Evolutionary conservation across 2,329 filamentous ascomycete genomes (phyloP).

Genomic region (Trichoderma semiorbis): DNA sequence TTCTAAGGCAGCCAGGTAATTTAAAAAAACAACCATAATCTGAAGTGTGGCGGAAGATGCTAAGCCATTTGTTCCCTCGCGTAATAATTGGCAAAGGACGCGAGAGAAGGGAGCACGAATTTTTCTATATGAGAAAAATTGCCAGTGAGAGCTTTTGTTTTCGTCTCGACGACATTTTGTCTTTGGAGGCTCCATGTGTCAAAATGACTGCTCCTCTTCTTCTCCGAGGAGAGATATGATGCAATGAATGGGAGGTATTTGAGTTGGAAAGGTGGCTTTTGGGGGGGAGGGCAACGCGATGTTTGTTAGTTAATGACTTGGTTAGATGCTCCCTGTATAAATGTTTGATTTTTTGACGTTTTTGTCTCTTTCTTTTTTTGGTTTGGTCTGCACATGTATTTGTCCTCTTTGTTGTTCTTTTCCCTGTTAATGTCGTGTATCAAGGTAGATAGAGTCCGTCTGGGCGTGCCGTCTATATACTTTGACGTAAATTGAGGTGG

Average conservation of each 20-base stretch:
- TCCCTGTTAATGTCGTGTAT: neutral
- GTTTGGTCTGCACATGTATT: neutral
- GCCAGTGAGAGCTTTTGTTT: neutral
- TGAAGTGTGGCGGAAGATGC: neutral
- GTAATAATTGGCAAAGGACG: neutral
- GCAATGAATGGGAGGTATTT: neutral
- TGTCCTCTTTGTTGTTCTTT: neutral
- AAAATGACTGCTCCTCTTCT: neutral
- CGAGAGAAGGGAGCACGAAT: neutral
- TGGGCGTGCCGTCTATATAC: neutral
- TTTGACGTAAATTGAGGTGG: neutral
- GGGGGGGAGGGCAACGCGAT: slow-evolving; percentile 16
- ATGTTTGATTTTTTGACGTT: slow-evolving; percentile 15
- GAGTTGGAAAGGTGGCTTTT: slow-evolving; percentile 1
- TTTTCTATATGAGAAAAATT: neutral
- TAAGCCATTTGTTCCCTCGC: neutral
- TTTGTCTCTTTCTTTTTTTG: neutral
- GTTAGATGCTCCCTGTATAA: slow-evolving; percentile 21
- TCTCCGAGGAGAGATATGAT: neutral
- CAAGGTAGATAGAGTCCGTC: slow-evolving; percentile 5
- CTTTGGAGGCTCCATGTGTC: slow-evolving; percentile 1
- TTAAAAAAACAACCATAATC: neutral
- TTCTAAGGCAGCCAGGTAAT: slow-evolving; percentile 2
- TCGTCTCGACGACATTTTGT: slow-evolving; percentile 1
- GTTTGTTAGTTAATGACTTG: slow-evolving; percentile 21